Base-by-base conservation (phyloP, 345 rosid genomes). In the Noccaea caerulescens region DNA sequence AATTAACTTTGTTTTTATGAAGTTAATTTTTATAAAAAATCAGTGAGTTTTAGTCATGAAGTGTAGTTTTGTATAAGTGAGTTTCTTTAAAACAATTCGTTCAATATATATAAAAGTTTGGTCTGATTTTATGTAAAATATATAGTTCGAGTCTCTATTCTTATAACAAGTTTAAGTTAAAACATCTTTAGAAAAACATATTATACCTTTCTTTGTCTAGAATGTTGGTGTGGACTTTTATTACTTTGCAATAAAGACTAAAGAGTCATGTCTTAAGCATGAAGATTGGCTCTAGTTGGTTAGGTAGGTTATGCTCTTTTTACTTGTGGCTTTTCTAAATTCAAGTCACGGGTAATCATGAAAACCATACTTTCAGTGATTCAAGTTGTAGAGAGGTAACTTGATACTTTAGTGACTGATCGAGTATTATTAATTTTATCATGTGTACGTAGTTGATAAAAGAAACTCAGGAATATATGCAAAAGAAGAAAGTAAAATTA, bases 301-400 rank as follows among this genome's bases (percentile, higher is more conserved):
- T 76, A 63, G 66, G 67, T 39, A 63, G 66, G 67, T 39, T 56
- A 6, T 49, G 66, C 12, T 76, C 75, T 33, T 69, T 76, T 46
- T 47, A 6, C 42, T 37, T 53, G 70, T 69, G 66, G 30, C 75
- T 53, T 47, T 69, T 32, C 27, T 39, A 55, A 55, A 55, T 69
- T 63, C 37, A 14, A 63, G 63, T 69, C 79, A 76, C 75, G 79
- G 75, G 75, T 69, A 76, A 76, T 76, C 79, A 69, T 76, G 37
- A 54, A 55, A 62, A 46, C 25, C 33, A n/a, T 63, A 47, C 49
- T 63, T 75, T 68, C 11, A n/a, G 1, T 64, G 1, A 42, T 33
- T 42, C 36, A 34, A 18, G 25, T 67, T 58, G 3, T 58, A 52
- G 30, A 14, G 13, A 58, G 30, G 42, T 66, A 46, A 64, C 37